phyloP scores from a whole-genome alignment of 1,284 basidiomycete genomes.

The Leccinum solheimii region DNA sequence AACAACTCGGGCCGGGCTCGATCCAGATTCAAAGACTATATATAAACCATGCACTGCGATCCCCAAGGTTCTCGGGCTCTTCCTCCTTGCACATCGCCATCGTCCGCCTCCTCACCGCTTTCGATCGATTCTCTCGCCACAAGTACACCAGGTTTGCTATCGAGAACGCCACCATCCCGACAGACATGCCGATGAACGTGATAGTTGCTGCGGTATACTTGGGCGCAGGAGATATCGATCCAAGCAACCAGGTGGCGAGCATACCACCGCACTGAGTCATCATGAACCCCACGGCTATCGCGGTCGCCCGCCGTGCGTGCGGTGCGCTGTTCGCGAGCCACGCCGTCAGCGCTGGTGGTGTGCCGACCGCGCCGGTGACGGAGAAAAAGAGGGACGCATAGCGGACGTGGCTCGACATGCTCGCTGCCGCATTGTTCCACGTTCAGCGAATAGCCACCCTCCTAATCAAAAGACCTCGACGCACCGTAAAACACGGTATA shows the following conservation, averaged over 20 bases:
- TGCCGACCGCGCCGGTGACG: constrained; percentile 45
- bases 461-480: constrained; percentile 1
- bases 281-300: constrained; percentile 38
- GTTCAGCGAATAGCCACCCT: neutral
- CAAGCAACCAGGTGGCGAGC: constrained; percentile 55
- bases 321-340: constrained; percentile 68
- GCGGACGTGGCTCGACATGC: constrained; percentile 36
- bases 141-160: constrained; percentile 33
- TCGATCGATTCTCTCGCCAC: constrained; percentile 23
- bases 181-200: constrained; percentile 40
- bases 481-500: constrained; percentile 51
- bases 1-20: neutral
- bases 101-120: constrained; percentile 22
- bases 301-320: constrained; percentile 53
- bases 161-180: constrained; percentile 35
- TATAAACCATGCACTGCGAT: constrained; percentile 36
- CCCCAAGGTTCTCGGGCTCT: constrained; percentile 27
- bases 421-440: constrained; percentile 11
- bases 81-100: constrained; percentile 15
- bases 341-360: constrained; percentile 45
- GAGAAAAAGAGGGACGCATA: constrained; percentile 55
- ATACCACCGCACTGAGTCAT: constrained; percentile 58
- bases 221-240: constrained; percentile 43
- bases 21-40: constrained; percentile 20
- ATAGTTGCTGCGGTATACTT: constrained; percentile 43